Conservation (phyloP, 208 protist genomes). For the Trypanosoma avium region DNA sequence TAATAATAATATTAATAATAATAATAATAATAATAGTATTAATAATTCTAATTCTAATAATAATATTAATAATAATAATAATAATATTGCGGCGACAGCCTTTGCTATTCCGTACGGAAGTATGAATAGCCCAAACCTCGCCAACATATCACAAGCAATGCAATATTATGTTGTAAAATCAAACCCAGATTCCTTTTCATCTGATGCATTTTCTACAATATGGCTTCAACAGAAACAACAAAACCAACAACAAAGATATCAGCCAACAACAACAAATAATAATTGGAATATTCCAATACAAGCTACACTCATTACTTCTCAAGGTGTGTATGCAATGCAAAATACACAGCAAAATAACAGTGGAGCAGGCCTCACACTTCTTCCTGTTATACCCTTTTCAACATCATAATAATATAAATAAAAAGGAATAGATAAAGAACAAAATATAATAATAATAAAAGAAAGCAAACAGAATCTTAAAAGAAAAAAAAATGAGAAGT, state of each 20-base stretch:
- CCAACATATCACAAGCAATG: too few species aligned
- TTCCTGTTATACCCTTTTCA: not conserved
- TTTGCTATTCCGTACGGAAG: too few species aligned
- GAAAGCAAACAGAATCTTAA: not conserved
- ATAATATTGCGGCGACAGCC: too few species aligned
- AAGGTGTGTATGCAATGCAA: not conserved
- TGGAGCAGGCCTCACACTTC: not conserved
- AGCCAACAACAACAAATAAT: too few species aligned
- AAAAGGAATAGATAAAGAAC: not conserved
- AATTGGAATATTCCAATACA: not conserved
- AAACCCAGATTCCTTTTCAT: not conserved
- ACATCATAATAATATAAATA: conserved; percentile 1
- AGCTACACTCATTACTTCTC: not conserved
- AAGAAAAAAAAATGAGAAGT: not conserved
- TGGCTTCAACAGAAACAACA: conserved; percentile 1
- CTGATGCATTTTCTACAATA: not conserved
- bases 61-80: too few species aligned
- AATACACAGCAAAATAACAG: not conserved
- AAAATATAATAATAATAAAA: conserved; percentile 8
- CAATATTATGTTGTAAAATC: conserved; percentile 3
- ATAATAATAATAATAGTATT: too few species aligned
- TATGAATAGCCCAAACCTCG: too few species aligned
- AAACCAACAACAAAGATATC: not conserved
- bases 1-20: too few species aligned
- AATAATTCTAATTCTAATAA: too few species aligned